Conservation (phyloP, 495 filamentous ascomycete genomes). For the Talaromyces adpressus region DNA sequence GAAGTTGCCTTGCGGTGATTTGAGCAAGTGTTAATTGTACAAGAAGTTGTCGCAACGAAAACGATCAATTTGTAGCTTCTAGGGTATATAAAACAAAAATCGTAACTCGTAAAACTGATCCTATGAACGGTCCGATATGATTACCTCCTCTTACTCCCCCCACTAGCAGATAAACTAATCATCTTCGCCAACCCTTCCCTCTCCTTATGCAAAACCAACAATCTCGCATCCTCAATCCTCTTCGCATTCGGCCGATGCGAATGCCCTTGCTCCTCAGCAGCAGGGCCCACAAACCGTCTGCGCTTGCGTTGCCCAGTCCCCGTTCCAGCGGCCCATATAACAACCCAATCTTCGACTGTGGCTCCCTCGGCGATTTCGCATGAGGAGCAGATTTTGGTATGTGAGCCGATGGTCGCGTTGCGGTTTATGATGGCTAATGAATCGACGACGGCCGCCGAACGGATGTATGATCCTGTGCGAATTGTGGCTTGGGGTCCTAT, state of each 20-base stretch:
- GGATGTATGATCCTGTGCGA: slow-evolving; percentile 28
- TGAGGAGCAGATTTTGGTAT: slow-evolving; percentile 33
- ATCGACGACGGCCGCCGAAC: slow-evolving; percentile 30
- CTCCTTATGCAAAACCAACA: slow-evolving; percentile 38
- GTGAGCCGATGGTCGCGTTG: slow-evolving; percentile 28
- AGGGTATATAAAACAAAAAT: slow-evolving; percentile 7
- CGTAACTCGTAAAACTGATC: slow-evolving; percentile 7
- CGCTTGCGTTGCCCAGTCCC: slow-evolving; percentile 24
- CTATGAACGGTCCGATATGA: not conserved
- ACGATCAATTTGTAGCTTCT: not conserved
- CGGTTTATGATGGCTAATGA: slow-evolving; percentile 22
- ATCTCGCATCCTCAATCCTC: slow-evolving; percentile 38
- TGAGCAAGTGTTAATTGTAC: not conserved
- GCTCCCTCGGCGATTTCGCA: slow-evolving; percentile 24
- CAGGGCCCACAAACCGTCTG: slow-evolving; percentile 19
- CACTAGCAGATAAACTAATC: slow-evolving; percentile 23
- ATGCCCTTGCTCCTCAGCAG: slow-evolving; percentile 16
- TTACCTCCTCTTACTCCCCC: slow-evolving; percentile 24
- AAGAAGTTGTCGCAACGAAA: not conserved
- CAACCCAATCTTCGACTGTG: slow-evolving; percentile 31
- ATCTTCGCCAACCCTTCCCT: slow-evolving; percentile 33
- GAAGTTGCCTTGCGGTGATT: not conserved
- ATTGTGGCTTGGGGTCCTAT: slow-evolving; percentile 28
- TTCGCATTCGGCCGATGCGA: slow-evolving; percentile 23
- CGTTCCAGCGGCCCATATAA: slow-evolving; percentile 37